Base-by-base conservation (phyloP, 108 stramenopile genomes). In the Parmales sp. region DNA sequence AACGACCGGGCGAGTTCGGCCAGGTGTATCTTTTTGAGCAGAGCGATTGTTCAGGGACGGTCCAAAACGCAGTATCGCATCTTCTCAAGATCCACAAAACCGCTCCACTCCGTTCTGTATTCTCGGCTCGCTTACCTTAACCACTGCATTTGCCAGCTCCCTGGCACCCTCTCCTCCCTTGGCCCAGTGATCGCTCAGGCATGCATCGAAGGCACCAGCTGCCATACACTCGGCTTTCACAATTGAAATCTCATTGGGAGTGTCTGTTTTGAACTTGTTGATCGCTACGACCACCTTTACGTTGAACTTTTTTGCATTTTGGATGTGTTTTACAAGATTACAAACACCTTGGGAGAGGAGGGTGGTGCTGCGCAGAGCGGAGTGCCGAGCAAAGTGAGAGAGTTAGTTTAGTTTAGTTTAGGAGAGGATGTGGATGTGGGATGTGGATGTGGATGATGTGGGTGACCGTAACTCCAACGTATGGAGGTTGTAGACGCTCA, bases 251-350 rank as follows among this genome's bases (percentile, higher is more conserved):
- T 99, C 98, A 29, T 88, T 88, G 0, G 80, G 74, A 5, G 92
- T 95, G 64, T 97, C 93, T 0, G 89, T 88, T 64, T 86, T 81
- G 86, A 97, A 98, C 48, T 87, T 83, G 72, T 95, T 98, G 66
- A 96, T 76, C 23, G 92, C 93, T n/a, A 95, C 95, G 31, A 96
- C 90, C 38, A 89, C 88, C 63, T 88, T 80, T n/a, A 99, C 95
- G 22, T 95, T 95, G 73, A 93, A 97, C 71, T 95, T 96, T 69
- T 80, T 82, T 20, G 93, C 86, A 78, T 97, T 97, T 50, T 85
- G 67, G 63, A 99, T 89, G 70, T 99, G 98, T 67, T 92, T 90
- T 38, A 71, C 83, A 25, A 99, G 75, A 71, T 99, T 99, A 70
- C 80, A 78, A 38, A 82, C 83, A 39, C 97, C 97, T 64, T 78